Evolutionary conservation across 2,329 filamentous ascomycete genomes (phyloP), one percentile per base, ranked within the genome.

Genomic region (Alternaria postmessia): DNA sequence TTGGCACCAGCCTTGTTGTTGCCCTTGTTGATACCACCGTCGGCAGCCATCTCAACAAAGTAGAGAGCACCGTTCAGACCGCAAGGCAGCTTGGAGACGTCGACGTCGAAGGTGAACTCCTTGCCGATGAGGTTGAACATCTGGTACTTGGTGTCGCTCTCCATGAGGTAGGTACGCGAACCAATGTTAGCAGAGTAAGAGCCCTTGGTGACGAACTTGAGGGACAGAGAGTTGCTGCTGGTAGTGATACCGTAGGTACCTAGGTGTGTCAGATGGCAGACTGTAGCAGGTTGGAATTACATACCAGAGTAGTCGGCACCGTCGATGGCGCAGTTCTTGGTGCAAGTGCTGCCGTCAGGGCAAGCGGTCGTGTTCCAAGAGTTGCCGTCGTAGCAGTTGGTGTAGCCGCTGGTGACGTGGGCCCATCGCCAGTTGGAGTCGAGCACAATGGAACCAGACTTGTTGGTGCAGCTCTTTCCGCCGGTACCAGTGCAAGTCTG

Each of bases 41-140:
- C 64, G 11, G 66, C 53, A 11, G 86, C 82, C 88, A 91, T 90
- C 69, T 85, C 80, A 16, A 86, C 81, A 42, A 90, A 76, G 75
- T 77, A 78, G 51, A 77, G 62, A 65, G 76, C 77, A 55, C 89
- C 89, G 78, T 92, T 92, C 60, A 92, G 79, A 61, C 90, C 90
- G 71, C 90, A 92, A 61, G 86, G 85, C 20, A 91, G 81, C 68
- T 85, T 84, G 41, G 88, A 90, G 44, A 90, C 73, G 59, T 80
- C 77, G 26, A 80, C 77, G 34, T 80, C 78, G 61, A 80, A 78
- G 58, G 77, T 78, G 68, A 80, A 80, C 64, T 80, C 78, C 66
- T 80, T 77, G 65, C 73, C 73, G 61, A 79, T 70, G 52, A 79
- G 63, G 68, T 79, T 79, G 75, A 79, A 80, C 70, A 79, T 77